Evolutionary conservation across 2,329 filamentous ascomycete species (phyloP), one percentile per base, ranked within the genome.

Genomic region (Fusarium penzigii): DNA sequence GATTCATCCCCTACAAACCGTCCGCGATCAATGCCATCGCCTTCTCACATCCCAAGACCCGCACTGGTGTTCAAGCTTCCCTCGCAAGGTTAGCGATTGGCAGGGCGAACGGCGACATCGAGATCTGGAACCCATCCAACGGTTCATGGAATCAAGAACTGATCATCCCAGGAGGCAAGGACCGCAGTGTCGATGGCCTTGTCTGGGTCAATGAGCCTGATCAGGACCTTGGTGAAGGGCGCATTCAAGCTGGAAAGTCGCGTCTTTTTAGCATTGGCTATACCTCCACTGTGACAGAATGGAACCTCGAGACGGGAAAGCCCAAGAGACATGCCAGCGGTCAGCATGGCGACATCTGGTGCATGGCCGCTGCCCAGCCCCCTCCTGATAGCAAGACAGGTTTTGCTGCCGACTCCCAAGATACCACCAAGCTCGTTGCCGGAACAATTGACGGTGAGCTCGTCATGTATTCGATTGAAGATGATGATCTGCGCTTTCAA

Each of bases 261-360:
- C 85, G 94, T 53, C 83, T 99, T 40, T 99, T 99, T 77, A 97
- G 93, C 72, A 96, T 97, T 68, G 93, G 93, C 51, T 96, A 94
- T 70, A 96, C 92, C 17, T 90, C 89, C 47, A 89, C 88, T 20
- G 86, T 99, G 43, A 97, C 92, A 0, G 94, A 99, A 72, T 99
- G 94, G 94, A 89, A 97, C 74, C 78, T 99, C 20, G 84, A 85
- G 61, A 88, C 86, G 57, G 91, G 90, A 13, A 80, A 84, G 50
- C 89, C 92, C 11, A 83, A 88, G 73, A 84, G 88, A 53, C 89
- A 95, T 71, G 91, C 90, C 16, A 92, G 89, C 65, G 94, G 93
- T 42, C 95, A 95, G 71, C 91, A 96, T 71, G 92, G 92, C 59
- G 92, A 97, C 67, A 93, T 97, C 56, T 99, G 94, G 94, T 97